phyloP scores from a whole-genome alignment of 2,329 filamentous ascomycete species.

The Ophiocordyceps polyrhachis-furcata region DNA sequence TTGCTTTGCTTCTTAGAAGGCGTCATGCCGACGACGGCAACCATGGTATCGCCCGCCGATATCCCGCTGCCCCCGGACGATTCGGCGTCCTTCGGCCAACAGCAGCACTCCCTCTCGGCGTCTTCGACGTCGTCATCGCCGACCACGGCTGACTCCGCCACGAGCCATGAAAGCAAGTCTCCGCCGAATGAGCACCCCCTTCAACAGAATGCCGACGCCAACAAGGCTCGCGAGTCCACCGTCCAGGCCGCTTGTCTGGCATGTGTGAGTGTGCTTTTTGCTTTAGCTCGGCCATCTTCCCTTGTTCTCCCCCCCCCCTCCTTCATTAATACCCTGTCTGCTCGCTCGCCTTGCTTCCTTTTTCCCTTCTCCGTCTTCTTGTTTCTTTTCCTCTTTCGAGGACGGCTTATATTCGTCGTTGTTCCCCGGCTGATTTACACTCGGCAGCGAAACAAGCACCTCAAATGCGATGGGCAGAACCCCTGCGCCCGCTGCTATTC shows the following conservation, averaged over 20 bases:
- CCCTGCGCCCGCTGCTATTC: conserved; percentile 51
- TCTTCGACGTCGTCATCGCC: neutral
- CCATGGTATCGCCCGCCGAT: conserved; percentile 2
- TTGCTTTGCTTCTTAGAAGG: neutral
- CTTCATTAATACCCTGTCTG: too few relatives aligned
- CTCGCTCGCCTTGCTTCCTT: neutral
- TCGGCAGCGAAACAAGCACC: conserved; percentile 40
- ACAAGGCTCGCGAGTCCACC: conserved; percentile 12
- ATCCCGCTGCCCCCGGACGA: conserved; percentile 2
- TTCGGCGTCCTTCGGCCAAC: neutral
- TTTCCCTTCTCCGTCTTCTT: neutral
- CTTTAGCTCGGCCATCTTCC: neutral
- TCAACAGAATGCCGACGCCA: conserved; percentile 1
- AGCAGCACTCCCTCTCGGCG: neutral
- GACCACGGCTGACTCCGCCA: neutral
- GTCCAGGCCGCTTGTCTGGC: conserved; percentile 34
- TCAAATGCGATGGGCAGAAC: conserved; percentile 55
- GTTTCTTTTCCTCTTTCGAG: neutral
- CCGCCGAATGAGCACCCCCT: neutral
- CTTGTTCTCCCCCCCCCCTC: neutral
- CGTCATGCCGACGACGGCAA: neutral
- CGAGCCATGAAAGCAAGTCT: neutral
- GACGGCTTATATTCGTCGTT: neutral
- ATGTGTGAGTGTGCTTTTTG: conserved; percentile 24
- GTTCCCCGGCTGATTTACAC: neutral